Percentiles rank a stretch among this genome's conserved stretches.
Evolutionary conservation across 1,284 basidiomycete species (phyloP).

Genomic region (Fomitiporia mediterranea): DNA sequence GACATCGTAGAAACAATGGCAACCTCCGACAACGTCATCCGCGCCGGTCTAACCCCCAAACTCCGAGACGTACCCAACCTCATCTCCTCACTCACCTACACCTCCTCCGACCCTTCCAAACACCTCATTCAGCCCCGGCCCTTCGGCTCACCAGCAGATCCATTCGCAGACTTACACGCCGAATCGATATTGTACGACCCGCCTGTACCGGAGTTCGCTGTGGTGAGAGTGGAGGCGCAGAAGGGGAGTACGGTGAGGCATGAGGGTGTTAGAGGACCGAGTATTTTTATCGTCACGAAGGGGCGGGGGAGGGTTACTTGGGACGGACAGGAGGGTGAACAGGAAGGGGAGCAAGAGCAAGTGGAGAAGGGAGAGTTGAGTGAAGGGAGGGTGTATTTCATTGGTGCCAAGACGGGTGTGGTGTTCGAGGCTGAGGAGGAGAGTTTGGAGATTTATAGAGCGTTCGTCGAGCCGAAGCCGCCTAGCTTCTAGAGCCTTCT

Average conservation of each 20-base stretch:
- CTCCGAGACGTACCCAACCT: conserved; percentile 90
- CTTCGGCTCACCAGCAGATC: conserved; percentile 36
- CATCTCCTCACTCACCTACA: conserved; percentile 85
- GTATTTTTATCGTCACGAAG: conserved; percentile 73
- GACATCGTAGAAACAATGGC: conserved; percentile 99
- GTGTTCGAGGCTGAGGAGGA: conserved; percentile 40
- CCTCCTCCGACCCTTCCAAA: conserved; percentile 58
- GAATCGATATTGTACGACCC: conserved; percentile 77
- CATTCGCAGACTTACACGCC: conserved; percentile 22
- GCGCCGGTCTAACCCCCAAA: conserved; percentile 97
- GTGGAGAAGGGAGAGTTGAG: too few relatives aligned
- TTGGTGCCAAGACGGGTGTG: conserved; percentile 69
- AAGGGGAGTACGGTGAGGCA: conserved; percentile 47
- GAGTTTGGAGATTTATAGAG: conserved; percentile 63
- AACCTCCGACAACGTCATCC: conserved; percentile 97
- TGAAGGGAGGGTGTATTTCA: conserved; percentile 78
- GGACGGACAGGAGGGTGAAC: conserved; percentile 38
- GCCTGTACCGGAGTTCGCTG: conserved; percentile 92
- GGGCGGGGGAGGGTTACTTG: conserved; percentile 54
- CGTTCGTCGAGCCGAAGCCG: conserved; percentile 53
- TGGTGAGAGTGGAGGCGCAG: conserved; percentile 51
- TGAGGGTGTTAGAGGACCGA: conserved; percentile 72
- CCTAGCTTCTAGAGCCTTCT: background rate
- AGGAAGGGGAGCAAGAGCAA: conserved; percentile 38
- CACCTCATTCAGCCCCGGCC: conserved; percentile 64